phyloP scores from a whole-genome alignment of 495 filamentous ascomycete species.

The Monascus purpureus region DNA sequence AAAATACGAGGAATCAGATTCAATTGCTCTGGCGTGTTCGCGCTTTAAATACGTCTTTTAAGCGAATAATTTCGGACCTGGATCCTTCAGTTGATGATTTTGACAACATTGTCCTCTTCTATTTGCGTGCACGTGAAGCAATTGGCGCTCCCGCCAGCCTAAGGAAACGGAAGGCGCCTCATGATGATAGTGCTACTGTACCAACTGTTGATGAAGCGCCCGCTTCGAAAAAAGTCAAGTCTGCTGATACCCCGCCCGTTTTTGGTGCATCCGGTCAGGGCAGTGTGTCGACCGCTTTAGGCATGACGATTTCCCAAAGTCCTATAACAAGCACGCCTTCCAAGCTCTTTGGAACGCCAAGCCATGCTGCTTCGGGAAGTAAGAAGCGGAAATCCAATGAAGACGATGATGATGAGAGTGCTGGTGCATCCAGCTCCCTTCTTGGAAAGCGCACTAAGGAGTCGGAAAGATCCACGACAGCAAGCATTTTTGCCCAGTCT shows the following conservation, averaged over 20 bases:
- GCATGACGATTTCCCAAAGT: constrained; percentile 1
- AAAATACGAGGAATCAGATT: constrained; percentile 8
- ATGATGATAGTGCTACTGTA: constrained; percentile 1
- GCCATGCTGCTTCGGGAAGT: constrained; percentile 3
- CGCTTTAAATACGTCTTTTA: constrained; percentile 20
- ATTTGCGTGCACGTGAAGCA: constrained; percentile 19
- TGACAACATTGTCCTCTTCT: constrained; percentile 19
- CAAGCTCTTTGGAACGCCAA: constrained; percentile 6
- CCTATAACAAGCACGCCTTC: constrained; percentile 4
- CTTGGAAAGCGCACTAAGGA: constrained; percentile 8
- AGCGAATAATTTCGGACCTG: constrained; percentile 13
- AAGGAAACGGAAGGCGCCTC: constrained; percentile 10
- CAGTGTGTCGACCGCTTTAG: not conserved
- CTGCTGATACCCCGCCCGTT: constrained; percentile 1
- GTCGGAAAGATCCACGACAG: constrained; percentile 16
- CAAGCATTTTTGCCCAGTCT: constrained; percentile 28
- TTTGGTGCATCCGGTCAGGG: not conserved
- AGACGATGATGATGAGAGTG: constrained; percentile 8
- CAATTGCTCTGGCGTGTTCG: constrained; percentile 14
- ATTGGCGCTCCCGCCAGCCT: constrained; percentile 17
- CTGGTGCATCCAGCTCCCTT: constrained; percentile 2
- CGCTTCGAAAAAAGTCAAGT: constrained; percentile 10
- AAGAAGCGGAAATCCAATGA: constrained; percentile 6
- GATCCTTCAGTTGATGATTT: constrained; percentile 17
- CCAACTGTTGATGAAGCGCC: not conserved